Base-by-base conservation (phyloP, 208 protist species). In the Phytomonas sp. region DNA sequence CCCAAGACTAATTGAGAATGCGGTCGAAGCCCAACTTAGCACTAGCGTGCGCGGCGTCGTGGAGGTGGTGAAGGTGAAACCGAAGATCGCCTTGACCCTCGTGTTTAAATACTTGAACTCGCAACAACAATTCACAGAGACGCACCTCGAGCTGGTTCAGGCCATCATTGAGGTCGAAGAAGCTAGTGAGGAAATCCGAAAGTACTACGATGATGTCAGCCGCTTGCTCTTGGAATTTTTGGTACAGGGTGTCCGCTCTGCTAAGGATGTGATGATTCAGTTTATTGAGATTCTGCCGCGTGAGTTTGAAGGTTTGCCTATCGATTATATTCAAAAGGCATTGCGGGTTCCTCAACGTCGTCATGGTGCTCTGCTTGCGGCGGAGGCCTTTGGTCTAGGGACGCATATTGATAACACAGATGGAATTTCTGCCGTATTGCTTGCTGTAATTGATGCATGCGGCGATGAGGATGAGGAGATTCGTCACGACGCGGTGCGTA, bases 61-160 rank as follows among this genome's bases (percentile, higher is more conserved):
- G 74, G 91, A 96, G 79, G 88, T 96, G 67, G 91, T 96, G 34
- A 94, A 94, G 81, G 91, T 96, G 68, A 90, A 91, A 76, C 91
- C 91, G 1, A 77, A 53, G 40, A 70, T 89, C 28, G 87, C 91
- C 31, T 84, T 96, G n/a, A 74, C 79, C 28, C 77, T 96, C 70
- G 76, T 96, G 59, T 92, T 94, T 73, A 86, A 88, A 71, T 72
- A 88, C 68, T 79, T 96, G 34, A 73, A 79, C 51, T 62, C 70
- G 51, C 76, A 81, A 53, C 36, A 67, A 36, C 77, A 59, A 37
- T 89, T 90, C 74, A 86, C 82, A 51, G 71, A 76, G 32, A 51
- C 70, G 36, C 83, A 93, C 68, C 74, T 96, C 15, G 85, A 94
- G 73, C 82, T 96, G 15, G 62, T 96, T 60, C 80, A 91, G 60